Evolutionary conservation across 1,284 basidiomycete genomes (phyloP).

Genomic region (Microbotryomycetes sp.): DNA sequence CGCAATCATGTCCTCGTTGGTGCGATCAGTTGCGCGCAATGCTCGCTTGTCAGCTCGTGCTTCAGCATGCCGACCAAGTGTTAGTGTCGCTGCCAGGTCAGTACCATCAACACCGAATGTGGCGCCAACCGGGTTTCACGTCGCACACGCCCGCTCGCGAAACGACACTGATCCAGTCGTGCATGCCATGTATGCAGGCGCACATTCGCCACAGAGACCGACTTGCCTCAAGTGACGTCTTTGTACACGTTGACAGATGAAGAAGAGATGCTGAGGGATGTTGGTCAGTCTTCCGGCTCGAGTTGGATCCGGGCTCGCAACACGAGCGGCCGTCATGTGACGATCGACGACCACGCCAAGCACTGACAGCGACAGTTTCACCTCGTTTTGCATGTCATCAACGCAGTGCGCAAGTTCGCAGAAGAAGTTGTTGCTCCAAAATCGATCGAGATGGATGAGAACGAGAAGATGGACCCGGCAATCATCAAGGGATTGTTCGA

Average conservation of each 20-base stretch:
- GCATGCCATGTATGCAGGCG: not conserved
- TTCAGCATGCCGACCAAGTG: not conserved
- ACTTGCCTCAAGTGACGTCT: constrained; percentile 9
- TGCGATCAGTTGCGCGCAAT: not conserved
- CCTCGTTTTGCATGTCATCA: not conserved
- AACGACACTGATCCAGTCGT: no score
- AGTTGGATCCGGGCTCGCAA: not conserved
- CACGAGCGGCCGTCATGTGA: not conserved
- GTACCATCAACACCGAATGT: not conserved
- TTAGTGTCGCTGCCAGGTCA: not conserved
- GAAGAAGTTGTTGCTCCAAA: constrained; percentile 81
- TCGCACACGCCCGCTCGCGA: not conserved
- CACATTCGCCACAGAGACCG: not conserved
- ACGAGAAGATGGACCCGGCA: constrained; percentile 84
- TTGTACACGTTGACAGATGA: constrained; percentile 81
- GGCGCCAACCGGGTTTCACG: not conserved
- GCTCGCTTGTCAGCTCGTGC: not conserved
- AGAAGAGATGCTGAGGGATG: constrained; percentile 81
- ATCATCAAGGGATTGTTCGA: constrained; percentile 89
- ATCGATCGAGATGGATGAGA: constrained; percentile 96
- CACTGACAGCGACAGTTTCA: not conserved
- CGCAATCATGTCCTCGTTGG: not conserved
- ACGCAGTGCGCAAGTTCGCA: constrained; percentile 74
- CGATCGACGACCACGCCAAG: not conserved
- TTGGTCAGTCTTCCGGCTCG: constrained; percentile 51